Conservation (phyloP, 1,284 basidiomycete genomes). For the Marasmius oreades region DNA sequence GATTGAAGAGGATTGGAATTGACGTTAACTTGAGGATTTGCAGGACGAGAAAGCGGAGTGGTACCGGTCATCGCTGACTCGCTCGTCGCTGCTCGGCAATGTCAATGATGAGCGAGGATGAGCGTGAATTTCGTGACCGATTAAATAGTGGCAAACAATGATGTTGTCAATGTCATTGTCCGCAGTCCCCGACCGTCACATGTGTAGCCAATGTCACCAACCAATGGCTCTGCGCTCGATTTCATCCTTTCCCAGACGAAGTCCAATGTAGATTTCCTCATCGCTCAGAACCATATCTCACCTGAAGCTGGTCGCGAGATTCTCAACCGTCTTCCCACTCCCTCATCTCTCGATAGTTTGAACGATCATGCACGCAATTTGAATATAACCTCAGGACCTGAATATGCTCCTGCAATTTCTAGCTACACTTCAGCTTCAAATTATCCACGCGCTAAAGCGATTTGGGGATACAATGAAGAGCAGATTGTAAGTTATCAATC, state of each 20-base stretch:
- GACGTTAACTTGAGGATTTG: slow-evolving; percentile 31
- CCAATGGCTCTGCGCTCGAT: slow-evolving; percentile 33
- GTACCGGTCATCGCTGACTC: slow-evolving; percentile 24
- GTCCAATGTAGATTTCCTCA: slow-evolving; percentile 62
- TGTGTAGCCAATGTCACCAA: neutral
- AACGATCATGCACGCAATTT: slow-evolving; percentile 22
- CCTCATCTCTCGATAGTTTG: slow-evolving; percentile 16
- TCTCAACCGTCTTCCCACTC: slow-evolving; percentile 45
- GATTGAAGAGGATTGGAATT: slow-evolving; percentile 33
- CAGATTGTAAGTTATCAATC: slow-evolving; percentile 33
- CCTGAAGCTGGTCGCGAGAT: slow-evolving; percentile 52
- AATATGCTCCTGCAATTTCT: slow-evolving; percentile 20
- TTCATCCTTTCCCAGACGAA: slow-evolving; percentile 67
- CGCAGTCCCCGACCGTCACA: neutral
- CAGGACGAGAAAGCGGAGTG: slow-evolving; percentile 32
- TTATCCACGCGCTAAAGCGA: slow-evolving; percentile 43
- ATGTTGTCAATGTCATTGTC: too few species aligned
- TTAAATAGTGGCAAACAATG: neutral
- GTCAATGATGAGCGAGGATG: neutral
- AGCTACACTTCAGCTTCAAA: slow-evolving; percentile 11
- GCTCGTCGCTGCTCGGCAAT: neutral
- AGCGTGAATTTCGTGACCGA: neutral
- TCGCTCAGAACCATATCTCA: slow-evolving; percentile 55
- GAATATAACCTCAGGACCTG: slow-evolving; percentile 14
- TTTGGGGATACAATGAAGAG: slow-evolving; percentile 63